Conservation (phyloP, 495 filamentous ascomycete species). For the Aspergillus hancockii region DNA sequence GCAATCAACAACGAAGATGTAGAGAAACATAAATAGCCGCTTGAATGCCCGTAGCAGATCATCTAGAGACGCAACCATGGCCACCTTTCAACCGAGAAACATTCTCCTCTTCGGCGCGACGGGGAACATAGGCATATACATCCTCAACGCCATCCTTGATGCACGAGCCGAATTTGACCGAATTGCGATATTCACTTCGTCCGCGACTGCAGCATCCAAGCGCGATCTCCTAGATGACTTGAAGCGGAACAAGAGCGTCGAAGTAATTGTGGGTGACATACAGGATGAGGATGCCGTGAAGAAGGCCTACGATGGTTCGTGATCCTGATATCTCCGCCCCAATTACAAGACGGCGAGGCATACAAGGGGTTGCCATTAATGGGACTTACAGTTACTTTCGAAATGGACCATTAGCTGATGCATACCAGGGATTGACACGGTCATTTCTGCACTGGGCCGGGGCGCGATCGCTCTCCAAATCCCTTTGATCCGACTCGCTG, state of each 20-base stretch:
- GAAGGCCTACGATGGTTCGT: conserved; percentile 52
- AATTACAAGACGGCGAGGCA: neutral
- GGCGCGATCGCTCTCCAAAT: conserved; percentile 58
- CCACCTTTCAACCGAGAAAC: conserved; percentile 25
- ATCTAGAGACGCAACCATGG: neutral
- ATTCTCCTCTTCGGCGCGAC: conserved; percentile 72
- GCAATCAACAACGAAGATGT: too few relatives aligned
- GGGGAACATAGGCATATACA: conserved; percentile 66
- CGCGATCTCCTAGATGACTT: conserved; percentile 37
- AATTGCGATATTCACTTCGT: conserved; percentile 65
- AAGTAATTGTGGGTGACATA: conserved; percentile 62
- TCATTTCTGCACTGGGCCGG: conserved; percentile 65
- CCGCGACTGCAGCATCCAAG: conserved; percentile 47
- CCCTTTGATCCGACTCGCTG: conserved; percentile 58
- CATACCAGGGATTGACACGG: conserved; percentile 56
- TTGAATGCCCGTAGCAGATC: too few relatives aligned
- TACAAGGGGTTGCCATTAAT: neutral
- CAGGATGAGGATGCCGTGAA: conserved; percentile 51
- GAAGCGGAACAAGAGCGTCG: conserved; percentile 46
- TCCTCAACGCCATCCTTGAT: conserved; percentile 57
- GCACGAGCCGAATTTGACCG: conserved; percentile 53
- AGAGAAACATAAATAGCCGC: too few relatives aligned
- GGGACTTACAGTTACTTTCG: neutral
- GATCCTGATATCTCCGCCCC: too few relatives aligned
- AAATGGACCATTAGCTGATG: neutral